phyloP scores from a whole-genome alignment of 108 stramenopile species.

The Thalassiosira profunda region DNA sequence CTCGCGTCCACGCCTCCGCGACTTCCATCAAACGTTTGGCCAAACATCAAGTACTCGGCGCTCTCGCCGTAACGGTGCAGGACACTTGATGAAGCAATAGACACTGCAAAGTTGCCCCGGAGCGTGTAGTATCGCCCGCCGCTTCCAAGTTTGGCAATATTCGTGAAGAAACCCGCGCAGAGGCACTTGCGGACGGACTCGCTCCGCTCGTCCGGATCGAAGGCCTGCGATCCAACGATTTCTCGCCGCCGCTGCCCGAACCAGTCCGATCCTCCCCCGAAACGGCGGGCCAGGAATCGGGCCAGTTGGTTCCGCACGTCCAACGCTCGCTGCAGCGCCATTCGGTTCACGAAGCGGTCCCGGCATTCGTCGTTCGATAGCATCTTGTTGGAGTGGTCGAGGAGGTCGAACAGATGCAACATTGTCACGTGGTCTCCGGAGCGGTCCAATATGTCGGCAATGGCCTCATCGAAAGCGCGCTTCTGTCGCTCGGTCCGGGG shows the following conservation, averaged over 20 bases:
- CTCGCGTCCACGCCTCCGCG: slow-evolving; percentile 89
- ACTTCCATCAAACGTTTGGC: slow-evolving; percentile 80
- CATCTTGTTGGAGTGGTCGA: slow-evolving; percentile 67
- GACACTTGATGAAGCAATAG: slow-evolving; percentile 64
- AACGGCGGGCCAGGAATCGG: slow-evolving; percentile 59
- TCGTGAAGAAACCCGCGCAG: slow-evolving; percentile 94
- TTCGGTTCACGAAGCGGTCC: slow-evolving; percentile 82
- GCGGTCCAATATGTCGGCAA: slow-evolving; percentile 81
- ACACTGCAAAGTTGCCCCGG: slow-evolving; percentile 75
- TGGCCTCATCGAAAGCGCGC: slow-evolving; percentile 78
- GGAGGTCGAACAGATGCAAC: slow-evolving; percentile 77
- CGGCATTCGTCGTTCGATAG: slow-evolving; percentile 77
- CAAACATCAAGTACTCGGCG: slow-evolving; percentile 82
- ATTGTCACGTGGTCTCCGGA: slow-evolving; percentile 95
- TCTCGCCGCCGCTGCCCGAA: slow-evolving; percentile 33
- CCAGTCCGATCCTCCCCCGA: slow-evolving; percentile 46
- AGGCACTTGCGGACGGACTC: slow-evolving; percentile 83
- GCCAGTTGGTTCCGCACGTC: slow-evolving; percentile 84
- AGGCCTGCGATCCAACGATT: slow-evolving; percentile 43
- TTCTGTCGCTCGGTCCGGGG: slow-evolving; percentile 77
- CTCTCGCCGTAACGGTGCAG: slow-evolving; percentile 67
- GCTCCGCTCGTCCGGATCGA: slow-evolving; percentile 61
- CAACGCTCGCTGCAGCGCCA: slow-evolving; percentile 67
- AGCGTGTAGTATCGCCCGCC: slow-evolving; percentile 97
- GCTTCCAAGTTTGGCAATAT: slow-evolving; percentile 91